Evolutionary conservation across 257 asterid species (phyloP), one percentile per base, ranked within the genome.

Genomic region (Phtheirospermum japonicum): DNA sequence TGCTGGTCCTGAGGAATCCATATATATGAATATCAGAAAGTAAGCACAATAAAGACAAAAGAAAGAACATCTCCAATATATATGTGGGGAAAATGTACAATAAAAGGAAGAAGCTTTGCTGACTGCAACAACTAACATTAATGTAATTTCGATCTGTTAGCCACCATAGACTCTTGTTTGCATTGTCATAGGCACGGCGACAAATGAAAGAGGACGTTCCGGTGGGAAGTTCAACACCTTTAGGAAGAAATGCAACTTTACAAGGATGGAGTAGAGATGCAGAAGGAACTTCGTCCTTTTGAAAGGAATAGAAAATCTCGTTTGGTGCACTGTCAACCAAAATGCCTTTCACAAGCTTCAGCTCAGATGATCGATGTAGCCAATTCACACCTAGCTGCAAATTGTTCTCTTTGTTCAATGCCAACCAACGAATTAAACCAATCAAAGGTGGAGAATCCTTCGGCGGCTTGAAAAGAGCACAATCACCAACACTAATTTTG

Each of bases 211-310:
- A 80, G 54, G 94, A 82, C 72, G 77, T 73, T 79, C 89, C 84
- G 12, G 77, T 26, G 14, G 94, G 94, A 75, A 88, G 94, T 75
- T 81, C 94, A 65, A 69, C 82, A 48, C 94, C 95, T 80, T 77
- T 74, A 48, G 98, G 94, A 71, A 92, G 98, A 80, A 92, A 88
- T 73, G 98, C 95, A 80, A 92, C 98, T 84, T 84, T 86, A 80
- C 98, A 88, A 49, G 89, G 98, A 80, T 90, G 96, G 23, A 88
- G 89, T 62, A 89, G 80, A 43, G 95, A 86, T 54, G 95, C 95
- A 67, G 95, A 93, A 49, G 95, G 83, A 59, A 72, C 80, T 76
- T 84, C 80, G 86, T 89, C 93, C 75, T 84, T 65, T 57, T 86
- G 98, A 68, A 92, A 88, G 37, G 98, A 86, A 63, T 83, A 92